Evolutionary conservation across 192 early-diverging fungal genomes (phyloP), one percentile per base, ranked within the genome.

Genomic region (Gryganskiella cystojenkinii): DNA sequence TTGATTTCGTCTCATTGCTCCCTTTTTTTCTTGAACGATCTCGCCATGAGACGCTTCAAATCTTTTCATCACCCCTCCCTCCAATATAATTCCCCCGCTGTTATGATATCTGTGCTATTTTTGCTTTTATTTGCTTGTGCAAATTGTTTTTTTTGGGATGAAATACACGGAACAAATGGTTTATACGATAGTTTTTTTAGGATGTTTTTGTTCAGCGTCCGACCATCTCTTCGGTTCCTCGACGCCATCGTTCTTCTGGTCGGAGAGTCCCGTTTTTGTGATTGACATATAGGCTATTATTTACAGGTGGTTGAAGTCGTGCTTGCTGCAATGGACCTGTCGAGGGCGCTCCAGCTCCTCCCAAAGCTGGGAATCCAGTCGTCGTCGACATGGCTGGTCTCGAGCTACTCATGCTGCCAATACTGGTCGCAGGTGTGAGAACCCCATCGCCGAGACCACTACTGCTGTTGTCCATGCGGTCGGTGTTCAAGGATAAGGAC

Each of bases 271-370:
- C 72, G 25, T 64, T 64, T 51, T 68, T 64, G 49, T 35, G 61
- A 45, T 76, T 57, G 3, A 61, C 44, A 67, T 76, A 76, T 3
- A 76, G 59, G 43, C 65, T 76, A 20, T 76, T 67, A 35, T 45
- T 63, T 9, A 49, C 60, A 30, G n/a, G n/a, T n/a, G n/a, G 61
- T 10, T 4, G 49, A 14, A 20, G 46, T 15, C 17, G 33, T 5
- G 19, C 6, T 8, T 47, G 61, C 5, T 40, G 34, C 20, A 53
- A 35, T 9, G n/a, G n/a, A n/a, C n/a, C n/a, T n/a, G n/a, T n/a
- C n/a, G n/a, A n/a, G n/a, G n/a, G n/a, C n/a, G n/a, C n/a, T n/a
- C n/a, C n/a, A n/a, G n/a, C n/a, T n/a, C n/a, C n/a, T n/a, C n/a
- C n/a, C n/a, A n/a, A n/a, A n/a, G n/a, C n/a, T n/a, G n/a, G n/a